Base-by-base conservation (phyloP, 768 basidiomycete genomes). In the Artomyces pyxidatus region DNA sequence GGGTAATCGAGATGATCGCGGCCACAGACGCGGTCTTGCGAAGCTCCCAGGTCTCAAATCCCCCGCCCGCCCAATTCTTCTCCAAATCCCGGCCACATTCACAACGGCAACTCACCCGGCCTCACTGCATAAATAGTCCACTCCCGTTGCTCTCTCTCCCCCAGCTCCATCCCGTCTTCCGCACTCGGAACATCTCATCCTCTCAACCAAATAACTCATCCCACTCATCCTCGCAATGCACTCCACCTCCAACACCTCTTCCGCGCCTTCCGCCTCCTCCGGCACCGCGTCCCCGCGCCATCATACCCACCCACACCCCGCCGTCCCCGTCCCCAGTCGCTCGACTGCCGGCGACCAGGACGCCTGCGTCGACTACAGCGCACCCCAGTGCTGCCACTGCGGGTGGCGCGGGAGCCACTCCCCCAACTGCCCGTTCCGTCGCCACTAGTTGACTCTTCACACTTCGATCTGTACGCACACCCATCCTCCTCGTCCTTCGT, bases 311-410 rank as follows among this genome's bases (percentile, higher is more conserved):
- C 43, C 54, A 45, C 45, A 30, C 49, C 12, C 29, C 14, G 16
- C 42, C 17, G 14, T 32, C 25, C 49, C 52, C 5, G 22, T 42
- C 19, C 37, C 46, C 38, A 3, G n/a, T 53, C 56, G 59, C 39
- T 50, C 54, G 43, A 51, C 59, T 11, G 50, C 51, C 29, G 58
- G 58, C n/a, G 59, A 59, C 53, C 51, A 63, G 44, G 47, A 50
- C 53, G 48, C 63, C 16, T 62, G 67, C 28, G 58, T 71, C 47
- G 67, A 77, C 68, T 65, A 69, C 57, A 78, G 75, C 66, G 69
- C 77, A 9, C 80, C 83, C 45, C 81, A 83, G 61, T 85, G 83
- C 64, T 82, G 80, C 68, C 80, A 83, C 60, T 85, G 83, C 53
- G 81, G 81, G 49, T 79, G 69, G 68, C 79, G 83, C 58, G 81